Evolutionary conservation across 2,329 filamentous ascomycete genomes (phyloP), one percentile per base, ranked within the genome.

Genomic region (Orbilia javanica): DNA sequence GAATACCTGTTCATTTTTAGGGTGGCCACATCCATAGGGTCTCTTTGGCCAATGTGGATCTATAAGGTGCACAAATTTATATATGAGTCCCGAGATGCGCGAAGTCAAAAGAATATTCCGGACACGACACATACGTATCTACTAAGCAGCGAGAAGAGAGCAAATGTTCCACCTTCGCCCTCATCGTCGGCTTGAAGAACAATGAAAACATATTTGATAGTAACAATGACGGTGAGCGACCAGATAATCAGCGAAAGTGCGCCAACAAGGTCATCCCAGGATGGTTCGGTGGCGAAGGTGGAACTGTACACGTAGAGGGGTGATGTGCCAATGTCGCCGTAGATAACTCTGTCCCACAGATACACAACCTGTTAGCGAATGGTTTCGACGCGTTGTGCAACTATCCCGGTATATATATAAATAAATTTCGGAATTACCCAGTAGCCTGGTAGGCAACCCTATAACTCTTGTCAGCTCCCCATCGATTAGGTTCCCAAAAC

Each of bases 241-340:
- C 90, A 92, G 53, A 92, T 88, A 78, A 92, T 88, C 50, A 92
- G 87, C 2, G 90, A 92, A 1, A 92, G 84, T 0, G 88, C 90
- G 55, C 90, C 89, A 53, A 91, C 85, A 2, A 92, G 85, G 80
- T 91, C 88, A 22, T 88, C 85, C 80, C 87, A 87, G 5, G 84
- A 85, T 0, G 90, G 90, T 15, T 86, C 84, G 1, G 84, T 83
- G 27, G 86, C 85, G 81, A 92, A 92, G 0, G 89, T 91, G n/a
- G 88, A 90, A 18, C 90, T 91, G 83, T 85, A 92, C 18, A 92
- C 90, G 81, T 92, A 92, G 18, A 92, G 87, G n/a, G 90, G 90
- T 76, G 87, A 89, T 0, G 85, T 88, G 71, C 90, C 90, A 81
- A 92, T 91, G 80, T 92, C 90, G 25, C 90, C 90, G 79, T 92